Evolutionary conservation across 345 rosid species (phyloP).

Genomic region (Lepidium africanum): DNA sequence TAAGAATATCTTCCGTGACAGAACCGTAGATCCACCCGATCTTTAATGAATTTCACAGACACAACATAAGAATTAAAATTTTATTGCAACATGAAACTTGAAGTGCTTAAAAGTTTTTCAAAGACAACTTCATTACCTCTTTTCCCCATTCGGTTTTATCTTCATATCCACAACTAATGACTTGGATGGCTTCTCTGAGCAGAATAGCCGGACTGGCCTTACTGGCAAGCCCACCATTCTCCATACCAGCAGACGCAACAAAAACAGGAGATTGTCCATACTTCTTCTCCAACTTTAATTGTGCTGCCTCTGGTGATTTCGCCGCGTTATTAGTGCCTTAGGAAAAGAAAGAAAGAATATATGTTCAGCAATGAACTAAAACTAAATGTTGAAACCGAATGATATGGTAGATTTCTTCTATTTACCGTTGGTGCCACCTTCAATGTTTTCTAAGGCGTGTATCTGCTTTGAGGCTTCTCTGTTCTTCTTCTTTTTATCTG

Average conservation of each 20-base stretch:
- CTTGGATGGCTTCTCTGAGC: constrained; percentile 73
- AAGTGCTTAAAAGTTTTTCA: neutral
- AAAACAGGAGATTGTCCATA: constrained; percentile 68
- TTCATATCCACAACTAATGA: constrained; percentile 64
- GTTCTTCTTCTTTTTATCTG: constrained; percentile 47
- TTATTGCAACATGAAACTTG: neutral
- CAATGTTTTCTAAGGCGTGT: constrained; percentile 61
- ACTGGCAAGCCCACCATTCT: constrained; percentile 47
- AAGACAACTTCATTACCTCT: constrained; percentile 36
- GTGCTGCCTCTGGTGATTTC: constrained; percentile 19
- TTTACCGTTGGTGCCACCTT: constrained; percentile 58
- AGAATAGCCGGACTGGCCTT: constrained; percentile 49
- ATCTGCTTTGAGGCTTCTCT: constrained; percentile 63
- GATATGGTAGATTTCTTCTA: neutral
- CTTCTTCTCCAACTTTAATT: constrained; percentile 51
- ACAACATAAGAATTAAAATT: neutral
- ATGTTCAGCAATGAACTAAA: neutral
- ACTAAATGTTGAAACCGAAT: neutral
- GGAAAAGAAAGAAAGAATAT: neutral
- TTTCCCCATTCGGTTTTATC: constrained; percentile 77
- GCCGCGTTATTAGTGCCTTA: neutral
- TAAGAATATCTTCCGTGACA: constrained; percentile 56
- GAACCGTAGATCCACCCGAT: constrained; percentile 69
- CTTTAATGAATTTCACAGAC: constrained; percentile 16
- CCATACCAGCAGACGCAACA: constrained; percentile 45